Base-by-base conservation (phyloP, 2,329 filamentous ascomycete genomes). In the Biscogniauxia mediterranea region DNA sequence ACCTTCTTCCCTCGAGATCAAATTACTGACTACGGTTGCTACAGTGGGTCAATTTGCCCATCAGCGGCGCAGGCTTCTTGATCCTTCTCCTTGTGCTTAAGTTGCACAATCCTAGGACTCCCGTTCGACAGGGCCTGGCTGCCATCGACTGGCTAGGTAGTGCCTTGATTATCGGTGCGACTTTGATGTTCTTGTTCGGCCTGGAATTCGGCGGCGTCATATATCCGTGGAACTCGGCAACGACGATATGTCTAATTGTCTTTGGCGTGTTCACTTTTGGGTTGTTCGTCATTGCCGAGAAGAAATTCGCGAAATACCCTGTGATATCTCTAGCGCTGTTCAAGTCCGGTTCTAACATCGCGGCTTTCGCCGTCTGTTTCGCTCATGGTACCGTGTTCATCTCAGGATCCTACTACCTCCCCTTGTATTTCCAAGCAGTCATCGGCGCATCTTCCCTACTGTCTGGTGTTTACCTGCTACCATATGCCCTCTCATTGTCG, bases 181-280 rank as follows among this genome's bases (percentile, higher is more conserved):
- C 91, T 0, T 80, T 96, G 20, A 94, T 96, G 91, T 81, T 96
- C 66, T 85, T 97, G 3, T 86, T 97, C 51, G 93, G 92, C 0
- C 84, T 97, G 11, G 89, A 96, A 71, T 92, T 94, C 64, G 93
- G 93, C 58, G 93, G 92, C 55, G 84, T 92, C 56, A 81, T 82
- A 21, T 86, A 85, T 65, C 89, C 93, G 1, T 96, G 92, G 92
- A 76, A 78, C 57, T 93, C 90, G 0, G 81, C 89, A 1, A 88
- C 85, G 0, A 89, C 93, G 32, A 83, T 96, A 68, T 93, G 90
- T 69, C 81, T 96, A 26, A 81, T 96, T 65, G 78, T 94, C 55
- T 92, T 94, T 67, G 92, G 92, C 21, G 71, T 85, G 23, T 60
- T 90, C 26, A 81, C 83, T 13, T 81, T 89, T 57, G 83, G 65